A percentile compares a stretch with the other conserved stretches of the same genome.
These are phyloP conservation scores for Aureobasidium sp. DNA, from an alignment of 2,329 filamentous ascomycete species.

Conservation along the genomic window DNA sequence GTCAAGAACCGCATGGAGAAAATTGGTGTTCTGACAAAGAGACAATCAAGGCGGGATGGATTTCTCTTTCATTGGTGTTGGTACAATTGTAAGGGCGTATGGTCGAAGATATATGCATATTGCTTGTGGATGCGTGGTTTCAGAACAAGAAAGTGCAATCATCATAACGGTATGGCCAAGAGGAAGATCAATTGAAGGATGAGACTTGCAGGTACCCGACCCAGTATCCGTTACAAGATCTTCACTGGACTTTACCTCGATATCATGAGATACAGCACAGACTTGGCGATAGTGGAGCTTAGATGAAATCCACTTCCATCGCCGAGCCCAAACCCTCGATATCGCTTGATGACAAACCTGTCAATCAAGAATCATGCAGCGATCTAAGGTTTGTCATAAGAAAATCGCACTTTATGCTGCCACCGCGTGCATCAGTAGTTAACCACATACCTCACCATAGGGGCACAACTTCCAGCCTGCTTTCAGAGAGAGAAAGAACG, in stretches of 20 bases:
- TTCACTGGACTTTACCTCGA: neutral
- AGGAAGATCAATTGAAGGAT: neutral
- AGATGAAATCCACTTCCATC: neutral
- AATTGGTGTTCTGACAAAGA: neutral
- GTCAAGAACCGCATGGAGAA: neutral
- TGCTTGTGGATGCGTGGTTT: neutral
- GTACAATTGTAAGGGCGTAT: neutral
- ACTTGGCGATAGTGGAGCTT: neutral
- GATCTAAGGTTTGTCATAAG: too few relatives aligned
- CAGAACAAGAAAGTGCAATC: neutral
- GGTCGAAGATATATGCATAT: neutral
- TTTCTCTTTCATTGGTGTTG: neutral
- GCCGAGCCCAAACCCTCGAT: neutral
- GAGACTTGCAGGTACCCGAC: neutral
- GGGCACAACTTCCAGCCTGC: neutral
- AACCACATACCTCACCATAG: neutral
- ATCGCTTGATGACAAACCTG: too few relatives aligned
- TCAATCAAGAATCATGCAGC: too few relatives aligned
- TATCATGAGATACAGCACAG: neutral
- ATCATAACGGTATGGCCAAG: neutral
- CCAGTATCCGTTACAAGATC: neutral
- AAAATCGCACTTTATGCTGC: neutral
- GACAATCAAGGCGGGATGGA: neutral
- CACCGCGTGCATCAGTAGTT: neutral
- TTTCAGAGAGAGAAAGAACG: neutral